phyloP scores from a whole-genome alignment of 2,329 filamentous ascomycete genomes.

The Volutella citrinella region DNA sequence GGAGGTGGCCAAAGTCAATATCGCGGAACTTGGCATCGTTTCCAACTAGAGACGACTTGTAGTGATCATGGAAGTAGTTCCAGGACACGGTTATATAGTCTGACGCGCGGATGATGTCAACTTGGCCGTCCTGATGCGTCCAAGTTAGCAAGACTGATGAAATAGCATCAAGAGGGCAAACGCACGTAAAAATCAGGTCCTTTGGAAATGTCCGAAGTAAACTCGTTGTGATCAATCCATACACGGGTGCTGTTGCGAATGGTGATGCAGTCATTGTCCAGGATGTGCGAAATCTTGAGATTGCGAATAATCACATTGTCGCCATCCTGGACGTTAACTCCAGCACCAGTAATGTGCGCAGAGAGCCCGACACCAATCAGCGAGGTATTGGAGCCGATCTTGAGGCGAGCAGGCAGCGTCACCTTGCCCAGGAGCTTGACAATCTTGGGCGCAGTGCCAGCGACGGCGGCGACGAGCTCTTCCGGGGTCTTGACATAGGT shows the following conservation, averaged over 20 bases:
- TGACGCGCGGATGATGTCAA: slow-evolving; percentile 42
- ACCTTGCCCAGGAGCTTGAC: slow-evolving; percentile 37
- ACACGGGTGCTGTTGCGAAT: slow-evolving; percentile 43
- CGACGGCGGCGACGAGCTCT: slow-evolving; percentile 42
- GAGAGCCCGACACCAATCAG: slow-evolving; percentile 34
- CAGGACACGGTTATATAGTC: slow-evolving; percentile 46
- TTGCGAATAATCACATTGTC: slow-evolving; percentile 42
- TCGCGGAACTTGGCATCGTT: slow-evolving; percentile 38
- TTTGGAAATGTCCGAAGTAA: slow-evolving; percentile 37
- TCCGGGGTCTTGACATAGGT: slow-evolving; percentile 42
- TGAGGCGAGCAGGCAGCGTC: slow-evolving; percentile 36
- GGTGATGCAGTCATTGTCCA: slow-evolving; percentile 40
- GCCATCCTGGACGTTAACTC: slow-evolving; percentile 32
- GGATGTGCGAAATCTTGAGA: slow-evolving; percentile 32
- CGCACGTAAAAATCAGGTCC: slow-evolving; percentile 37
- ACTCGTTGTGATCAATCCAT: slow-evolving; percentile 48
- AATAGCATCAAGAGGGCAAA: background rate
- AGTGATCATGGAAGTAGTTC: slow-evolving; percentile 50
- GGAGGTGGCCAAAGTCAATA: slow-evolving; percentile 41
- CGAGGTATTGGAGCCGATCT: slow-evolving; percentile 44
- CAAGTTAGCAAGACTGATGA: too few relatives aligned
- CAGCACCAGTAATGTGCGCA: slow-evolving; percentile 34
- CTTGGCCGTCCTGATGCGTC: slow-evolving; percentile 38
- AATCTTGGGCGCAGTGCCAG: slow-evolving; percentile 37
- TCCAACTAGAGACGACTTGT: slow-evolving; percentile 44